A percentile compares a stretch with the other conserved stretches of the same genome.
These are phyloP conservation scores for Colletotrichum melonis DNA, from an alignment of 2,329 filamentous ascomycete genomes.

Conservation along the genomic window DNA sequence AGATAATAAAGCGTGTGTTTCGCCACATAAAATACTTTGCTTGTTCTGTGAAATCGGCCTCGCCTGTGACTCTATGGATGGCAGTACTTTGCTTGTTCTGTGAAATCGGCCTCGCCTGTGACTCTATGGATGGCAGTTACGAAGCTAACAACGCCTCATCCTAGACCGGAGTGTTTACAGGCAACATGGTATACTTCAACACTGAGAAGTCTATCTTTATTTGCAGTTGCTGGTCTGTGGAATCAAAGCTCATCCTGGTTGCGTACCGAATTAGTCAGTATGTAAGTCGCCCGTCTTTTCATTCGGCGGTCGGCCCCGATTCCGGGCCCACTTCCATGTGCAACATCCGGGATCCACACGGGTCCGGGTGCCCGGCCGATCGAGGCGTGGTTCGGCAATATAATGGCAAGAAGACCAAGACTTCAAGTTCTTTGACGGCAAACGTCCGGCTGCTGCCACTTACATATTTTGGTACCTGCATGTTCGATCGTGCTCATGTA, in stretches of 20 bases:
- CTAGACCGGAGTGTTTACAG: no score
- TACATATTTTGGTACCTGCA: not conserved
- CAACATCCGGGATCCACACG: not conserved
- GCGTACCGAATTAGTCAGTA: no score
- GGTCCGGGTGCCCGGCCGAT: not conserved
- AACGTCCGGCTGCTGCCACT: not conserved
- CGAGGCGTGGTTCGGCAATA: not conserved
- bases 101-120: not conserved
- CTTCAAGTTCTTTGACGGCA: not conserved
- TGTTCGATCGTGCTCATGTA: not conserved
- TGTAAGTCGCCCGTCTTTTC: not conserved
- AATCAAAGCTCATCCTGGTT: no score
- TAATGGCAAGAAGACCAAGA: not conserved
- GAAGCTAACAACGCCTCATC: no score
- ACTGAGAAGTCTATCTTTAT: no score
- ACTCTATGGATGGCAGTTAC: no score
- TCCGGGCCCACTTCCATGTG: not conserved
- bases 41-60: not conserved
- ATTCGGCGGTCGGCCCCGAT: no score
- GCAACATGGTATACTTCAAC: no score
- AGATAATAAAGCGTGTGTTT: constrained; percentile 34
- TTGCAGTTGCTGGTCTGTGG: no score
- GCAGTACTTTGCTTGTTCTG: not conserved
- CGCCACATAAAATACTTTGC: not conserved
- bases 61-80: no score